Conservation (phyloP, 129 eudicot species). For the Daucus carota region DH1_v3.0 NC_030382.2:30643501-30644000, state of each 20-base stretch:
- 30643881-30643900: neutral
- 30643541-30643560: neutral
- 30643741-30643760: neutral
- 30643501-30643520: too few relatives aligned
- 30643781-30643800: neutral
- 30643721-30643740: too few relatives aligned
- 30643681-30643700: neutral
- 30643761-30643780: neutral
- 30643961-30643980: neutral
- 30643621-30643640: neutral
- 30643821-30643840: neutral
- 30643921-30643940: neutral
- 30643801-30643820: neutral
- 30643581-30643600: neutral
- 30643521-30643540: too few relatives aligned
- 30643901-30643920: neutral
- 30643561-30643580: neutral
- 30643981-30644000: neutral
- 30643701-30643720: neutral
- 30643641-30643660: neutral
- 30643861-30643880: constrained; percentile 2
- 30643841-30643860: neutral
- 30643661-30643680: neutral
- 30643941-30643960: neutral
- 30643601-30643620: neutral